Percentiles rank a stretch among this genome's conserved stretches.
These are phyloP conservation scores for Coemansia sp. DNA, from an alignment of 192 early-diverging fungal genomes.

Conservation along the genomic window DNA sequence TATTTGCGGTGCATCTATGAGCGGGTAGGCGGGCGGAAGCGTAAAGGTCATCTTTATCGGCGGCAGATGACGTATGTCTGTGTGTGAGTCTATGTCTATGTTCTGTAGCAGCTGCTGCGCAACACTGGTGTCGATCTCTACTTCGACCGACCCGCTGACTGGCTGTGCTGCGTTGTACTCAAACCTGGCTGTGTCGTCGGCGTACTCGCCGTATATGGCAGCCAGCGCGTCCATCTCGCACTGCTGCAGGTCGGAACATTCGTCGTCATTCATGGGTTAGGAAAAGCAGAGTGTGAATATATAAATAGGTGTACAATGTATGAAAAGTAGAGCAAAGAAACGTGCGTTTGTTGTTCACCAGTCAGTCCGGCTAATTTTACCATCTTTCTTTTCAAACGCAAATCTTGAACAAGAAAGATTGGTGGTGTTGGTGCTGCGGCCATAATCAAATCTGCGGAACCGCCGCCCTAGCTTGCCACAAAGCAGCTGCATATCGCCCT, in stretches of 20 bases:
- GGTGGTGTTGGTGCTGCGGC: no score
- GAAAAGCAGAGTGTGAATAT: no score
- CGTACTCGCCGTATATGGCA: conserved; percentile 17
- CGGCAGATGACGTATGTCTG: conserved; percentile 1
- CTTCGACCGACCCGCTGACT: conserved; percentile 3
- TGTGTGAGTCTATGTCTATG: neutral
- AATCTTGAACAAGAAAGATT: no score
- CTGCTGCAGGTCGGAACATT: conserved; percentile 19
- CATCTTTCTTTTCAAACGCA: no score
- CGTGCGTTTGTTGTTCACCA: no score
- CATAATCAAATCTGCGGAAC: no score
- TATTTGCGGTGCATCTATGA: conserved; percentile 11
- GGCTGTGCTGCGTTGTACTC: neutral
- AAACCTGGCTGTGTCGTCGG: neutral
- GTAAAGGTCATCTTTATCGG: conserved; percentile 13
- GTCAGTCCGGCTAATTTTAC: no score
- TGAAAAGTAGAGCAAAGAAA: no score
- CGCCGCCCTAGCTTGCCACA: no score
- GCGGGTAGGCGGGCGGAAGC: conserved; percentile 8
- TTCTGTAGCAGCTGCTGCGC: neutral
- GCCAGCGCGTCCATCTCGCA: conserved; percentile 23
- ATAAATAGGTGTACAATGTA: no score
- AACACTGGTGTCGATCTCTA: conserved; percentile 8
- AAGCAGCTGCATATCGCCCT: no score
- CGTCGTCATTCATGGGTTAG: conserved; percentile 7